Evolutionary conservation across 148 eudicot species (phyloP), one percentile per base, ranked within the genome.

Genomic region (Chenopodium suecicum): DNA sequence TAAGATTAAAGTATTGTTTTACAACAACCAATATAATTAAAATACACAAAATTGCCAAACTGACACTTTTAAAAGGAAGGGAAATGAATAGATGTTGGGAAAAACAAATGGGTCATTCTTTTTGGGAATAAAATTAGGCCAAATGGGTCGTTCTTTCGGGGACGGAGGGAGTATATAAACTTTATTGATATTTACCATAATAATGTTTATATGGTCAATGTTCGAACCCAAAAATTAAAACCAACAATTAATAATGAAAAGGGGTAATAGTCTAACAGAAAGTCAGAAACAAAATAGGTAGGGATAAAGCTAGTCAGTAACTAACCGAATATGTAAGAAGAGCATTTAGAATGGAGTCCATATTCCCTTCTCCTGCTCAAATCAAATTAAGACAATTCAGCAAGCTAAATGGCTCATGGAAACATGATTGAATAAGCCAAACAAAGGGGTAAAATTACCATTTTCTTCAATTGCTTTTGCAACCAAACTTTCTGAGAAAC

Each of bases 401-500:
- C 80, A 81, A 23, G 79, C 56, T 31, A 74, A 76, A 82, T 47
- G 74, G 67, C 56, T 65, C 9, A 62, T 37, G 54, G 19, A 19
- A 65, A n/a, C 64, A 25, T 11, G 20, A 64, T 22, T 23, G 17
- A 79, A 84, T 76, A 32, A 20, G 48, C 37, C 34, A 23, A 68
- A 44, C 37, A 52, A 64, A 7, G 41, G 62, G 52, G 31, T 6
- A 74, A 37, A 81, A 34, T 75, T 90, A 91, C 94, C 93, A 82
- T 88, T 91, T 87, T 93, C 93, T 72, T 90, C 86, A 20, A 93
- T 84, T 31, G 89, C 97, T 80, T 84, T 89, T 56, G 81, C 76
- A 62, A 93, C 93, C 88, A 91, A 48, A 75, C 82, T 79, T 73
- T 88, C 88, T 52, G 89, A 46, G 84, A 91, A 93, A 7, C 93